Base-by-base conservation (phyloP, 768 basidiomycete species). In the Tricholoma sp. region DNA sequence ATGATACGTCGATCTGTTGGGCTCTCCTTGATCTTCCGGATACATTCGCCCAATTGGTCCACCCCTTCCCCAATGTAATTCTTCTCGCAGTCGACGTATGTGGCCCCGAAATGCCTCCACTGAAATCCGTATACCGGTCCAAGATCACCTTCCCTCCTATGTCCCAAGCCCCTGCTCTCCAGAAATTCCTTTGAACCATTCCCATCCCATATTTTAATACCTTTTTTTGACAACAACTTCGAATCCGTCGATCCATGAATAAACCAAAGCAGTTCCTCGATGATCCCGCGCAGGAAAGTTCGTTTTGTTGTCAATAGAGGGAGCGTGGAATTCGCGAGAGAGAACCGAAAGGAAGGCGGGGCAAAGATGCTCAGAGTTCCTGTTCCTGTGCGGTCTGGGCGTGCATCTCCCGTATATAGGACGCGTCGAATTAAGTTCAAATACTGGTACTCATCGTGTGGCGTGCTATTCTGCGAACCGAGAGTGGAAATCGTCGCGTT, bases 71-170 rank as follows among this genome's bases (percentile, higher is more conserved):
- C 90, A 0, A 78, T 72, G 66, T 97, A 97, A 63, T 89, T 84
- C 19, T 76, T 71, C 27, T 91, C 89, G 61, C 86, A 88, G 62
- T 89, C 83, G 1, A 69, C 73, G 62, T 96, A 96, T 57, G 82
- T 73, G 4, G 94, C 93, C 0, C 94, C 95, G 72, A 95, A 97
- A 70, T 95, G 92, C 55, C 94, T 79, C 94, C 94, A 98, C 65
- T 95, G 94, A 67, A 97, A 97, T 0, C 95, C 95, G 68, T 99
- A 99, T 0, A 99, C 93, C 0, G 96, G 96, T 0, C 97, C 97
- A 4, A 99, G 73, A 68, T 99, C 97, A 4, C 96, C 96, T 68
- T 92, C 89, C 5, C 89, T 76, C 29, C 94, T 77, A 67, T 95
- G 87, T 0, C 79, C 80, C n/a, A 98, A 71, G 2, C 97, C 96